Evolutionary conservation across 139 green algal genomes (phyloP).

Genomic region (Gonium pectorale): DNA sequence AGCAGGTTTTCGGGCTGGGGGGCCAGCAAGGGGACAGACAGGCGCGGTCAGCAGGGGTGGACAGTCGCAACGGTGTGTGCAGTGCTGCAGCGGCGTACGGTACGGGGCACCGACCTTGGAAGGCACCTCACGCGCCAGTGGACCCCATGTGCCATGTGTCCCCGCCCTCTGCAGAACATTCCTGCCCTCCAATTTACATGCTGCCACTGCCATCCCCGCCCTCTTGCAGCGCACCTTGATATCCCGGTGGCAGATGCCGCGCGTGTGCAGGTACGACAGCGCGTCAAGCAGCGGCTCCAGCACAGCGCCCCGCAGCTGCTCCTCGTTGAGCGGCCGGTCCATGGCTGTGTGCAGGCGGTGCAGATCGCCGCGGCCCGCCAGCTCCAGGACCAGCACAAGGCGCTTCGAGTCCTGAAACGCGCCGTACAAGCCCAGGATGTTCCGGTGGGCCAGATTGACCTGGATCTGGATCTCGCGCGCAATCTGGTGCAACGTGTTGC

Average conservation of each 20-base stretch:
- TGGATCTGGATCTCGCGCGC: slow-evolving; percentile 18
- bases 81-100: no score
- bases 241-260: background rate
- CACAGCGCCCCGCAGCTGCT: background rate
- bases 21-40: no score
- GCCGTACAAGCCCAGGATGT: background rate
- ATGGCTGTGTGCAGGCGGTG: background rate
- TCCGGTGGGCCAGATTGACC: background rate
- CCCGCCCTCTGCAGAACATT: no score
- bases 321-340: background rate
- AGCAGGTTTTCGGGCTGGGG: slow-evolving; percentile 42
- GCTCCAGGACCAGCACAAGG: slow-evolving; percentile 4
- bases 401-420: slow-evolving; percentile 23
- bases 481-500: slow-evolving; percentile 5
- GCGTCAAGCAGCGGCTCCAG: background rate
- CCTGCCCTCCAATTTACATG: background rate
- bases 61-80: no score
- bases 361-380: background rate
- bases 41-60: no score
- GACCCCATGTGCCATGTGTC: no score
- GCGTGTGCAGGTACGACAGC: background rate
- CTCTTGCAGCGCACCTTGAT: background rate
- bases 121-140: no score
- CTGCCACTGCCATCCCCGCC: background rate
- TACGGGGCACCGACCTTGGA: no score